Evolutionary conservation across 257 asterid genomes (phyloP).

Genomic region (Coffea canephora): DNA sequence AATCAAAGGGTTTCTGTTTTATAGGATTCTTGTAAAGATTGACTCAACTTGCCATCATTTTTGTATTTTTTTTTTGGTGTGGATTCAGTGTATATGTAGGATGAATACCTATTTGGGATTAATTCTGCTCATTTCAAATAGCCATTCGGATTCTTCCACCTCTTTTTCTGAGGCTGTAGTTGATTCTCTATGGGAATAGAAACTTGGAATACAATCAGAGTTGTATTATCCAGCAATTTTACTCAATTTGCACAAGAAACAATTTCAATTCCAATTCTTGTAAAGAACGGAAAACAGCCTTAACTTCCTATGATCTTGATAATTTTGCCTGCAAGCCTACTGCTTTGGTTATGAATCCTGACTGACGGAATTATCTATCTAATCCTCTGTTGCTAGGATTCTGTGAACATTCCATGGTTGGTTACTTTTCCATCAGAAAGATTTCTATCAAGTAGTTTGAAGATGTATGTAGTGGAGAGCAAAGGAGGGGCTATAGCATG

Average conservation of each 20-base stretch:
- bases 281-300: not conserved
- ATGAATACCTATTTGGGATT: not conserved
- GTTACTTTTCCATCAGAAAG: constrained; percentile 19
- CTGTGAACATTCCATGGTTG: constrained; percentile 30
- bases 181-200: no score
- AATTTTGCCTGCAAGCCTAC: not conserved
- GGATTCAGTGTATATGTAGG: not conserved
- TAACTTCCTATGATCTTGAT: no score
- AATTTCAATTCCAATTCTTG: not conserved
- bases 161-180: not conserved
- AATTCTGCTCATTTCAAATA: not conserved
- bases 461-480: constrained; percentile 90
- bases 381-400: constrained; percentile 31
- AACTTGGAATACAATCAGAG: not conserved
- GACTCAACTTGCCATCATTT: not conserved
- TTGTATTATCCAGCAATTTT: not conserved
- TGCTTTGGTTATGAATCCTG: not conserved
- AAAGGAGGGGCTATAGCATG: constrained; percentile 94
- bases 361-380: not conserved
- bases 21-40: not conserved
- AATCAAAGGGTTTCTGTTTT: not conserved
- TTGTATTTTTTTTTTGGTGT: not conserved
- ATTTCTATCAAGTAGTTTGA: constrained; percentile 22
- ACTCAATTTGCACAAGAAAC: not conserved
- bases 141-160: not conserved